Evolutionary conservation across 129 eudicot genomes (phyloP), one percentile per base, ranked within the genome.

Genomic region (Rutidosis leptorrhynchoides): DNA sequence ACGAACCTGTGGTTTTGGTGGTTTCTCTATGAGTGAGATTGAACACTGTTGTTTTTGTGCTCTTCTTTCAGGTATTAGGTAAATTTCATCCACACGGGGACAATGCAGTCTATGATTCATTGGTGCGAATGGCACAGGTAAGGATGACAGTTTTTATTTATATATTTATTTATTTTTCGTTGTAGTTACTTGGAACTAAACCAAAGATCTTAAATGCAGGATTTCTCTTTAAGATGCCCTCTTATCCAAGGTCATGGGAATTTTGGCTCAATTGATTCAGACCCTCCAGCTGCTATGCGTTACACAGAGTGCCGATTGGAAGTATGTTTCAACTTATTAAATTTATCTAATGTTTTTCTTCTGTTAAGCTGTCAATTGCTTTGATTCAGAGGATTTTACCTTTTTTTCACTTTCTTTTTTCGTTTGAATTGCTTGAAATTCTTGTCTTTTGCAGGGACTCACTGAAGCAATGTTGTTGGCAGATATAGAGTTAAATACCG

Each of bases 51-150:
- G 43, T 45, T 43, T 45, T 14, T 1, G 65, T 30, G 54, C 23
- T 43, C 51, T 16, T 11, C n/a, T 40, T 35, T 2, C 71, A 92
- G 98, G 98, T 93, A 21, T 83, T 93, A 48, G 98, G 98, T 25
- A 93, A 92, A 79, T 92, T 88, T 80, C 98, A 93, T 70, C 98
- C 98, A 4, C 98, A 93, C 40, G 98, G 98, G 51, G 98, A 93
- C 61, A 77, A 29, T 66, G 98, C 98, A 49, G 96, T 88, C 26
- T 93, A 93, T 70, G 98, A 88, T 72, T 80, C 98, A 5, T 58
- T 93, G 75, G 98, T 93, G 48, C 87, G 98, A 52, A 93, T 93
- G 98, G 98, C 98, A 58, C 98, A 93, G 98, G 98, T 93, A 59
- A 49, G 20, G 43, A 32, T 20, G 57, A n/a, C n/a, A n/a, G n/a